Evolutionary conservation across 768 basidiomycete genomes (phyloP), one percentile per base, ranked within the genome.

Genomic region (Pleurotus tuber-regium): DNA sequence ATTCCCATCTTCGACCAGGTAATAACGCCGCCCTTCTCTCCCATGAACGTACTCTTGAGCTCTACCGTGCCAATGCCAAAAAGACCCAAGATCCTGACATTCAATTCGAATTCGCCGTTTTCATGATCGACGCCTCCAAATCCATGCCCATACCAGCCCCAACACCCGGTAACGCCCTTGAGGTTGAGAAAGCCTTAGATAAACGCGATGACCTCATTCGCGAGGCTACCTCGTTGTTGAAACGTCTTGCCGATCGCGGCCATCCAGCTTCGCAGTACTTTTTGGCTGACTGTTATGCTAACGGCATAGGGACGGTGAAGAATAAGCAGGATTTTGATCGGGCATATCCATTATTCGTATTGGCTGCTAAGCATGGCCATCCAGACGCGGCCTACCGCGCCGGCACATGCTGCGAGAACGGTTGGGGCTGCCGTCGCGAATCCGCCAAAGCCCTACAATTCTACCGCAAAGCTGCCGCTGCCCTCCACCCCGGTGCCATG

Each of bases 51-150:
- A 98, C 97, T 2, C 84, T 99, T 54, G 94, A 98, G 68, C 84
- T 97, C 55, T 99, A 99, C 74, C 89, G 97, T 41, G 84, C 87
- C 38, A 99, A 99, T 68, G 97, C 96, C 26, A 97, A 96, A 74
- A 98, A 98, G 73, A 97, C 95, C 0, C 93, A 97, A 72, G 93
- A 98, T 67, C 95, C 96, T 0, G 92, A 98, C 62, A 74, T 98
- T 51, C 95, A 96, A 66, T 98, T 94, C 75, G 97, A 99, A 66
- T 98, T 99, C 59, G 92, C 96, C 33, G 92, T 95, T 7, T 98
- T 98, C 78, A 94, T 98, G 89, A 89, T 99, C 64, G 97, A 98
- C 63, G 92, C 95, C 43, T 90, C 93, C 43, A 97, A 96, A 69
- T 84, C 87, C 2, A 82, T 93, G 65, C 87, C 87, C 35, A 84